A percentile compares a stretch with the other conserved stretches of the same genome.
Conservation (phyloP, 2,329 filamentous ascomycete species). For the Xenoacremonium recifei region DNA sequence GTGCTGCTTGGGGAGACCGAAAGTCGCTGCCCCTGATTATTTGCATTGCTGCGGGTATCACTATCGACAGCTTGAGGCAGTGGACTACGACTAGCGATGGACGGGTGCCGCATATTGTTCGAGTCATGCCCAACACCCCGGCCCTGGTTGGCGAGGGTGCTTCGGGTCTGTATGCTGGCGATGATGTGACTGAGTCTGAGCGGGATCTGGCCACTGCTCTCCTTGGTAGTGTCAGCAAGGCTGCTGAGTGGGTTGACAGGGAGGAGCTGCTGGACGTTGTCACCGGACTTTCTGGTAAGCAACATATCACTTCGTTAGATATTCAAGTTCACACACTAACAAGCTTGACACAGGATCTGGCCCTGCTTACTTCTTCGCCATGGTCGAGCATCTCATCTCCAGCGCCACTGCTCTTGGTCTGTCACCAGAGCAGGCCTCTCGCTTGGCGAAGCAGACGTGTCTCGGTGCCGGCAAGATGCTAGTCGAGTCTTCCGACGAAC, state of each 20-base stretch:
- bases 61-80: conserved; percentile 39
- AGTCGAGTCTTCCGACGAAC: conserved; percentile 43
- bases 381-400: conserved; percentile 50
- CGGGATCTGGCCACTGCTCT: conserved; percentile 41
- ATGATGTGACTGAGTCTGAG: conserved; percentile 41
- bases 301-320: not conserved
- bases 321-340: not conserved
- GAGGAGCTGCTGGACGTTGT: conserved; percentile 51
- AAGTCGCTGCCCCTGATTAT: conserved; percentile 41
- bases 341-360: conserved; percentile 39
- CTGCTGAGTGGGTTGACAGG: conserved; percentile 48
- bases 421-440: conserved; percentile 46
- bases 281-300: conserved; percentile 47
- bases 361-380: conserved; percentile 52
- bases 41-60: conserved; percentile 50
- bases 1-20: conserved; percentile 34
- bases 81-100: conserved; percentile 41
- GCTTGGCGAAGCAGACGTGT: conserved; percentile 49
- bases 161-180: conserved; percentile 44
- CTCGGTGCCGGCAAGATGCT: conserved; percentile 52
- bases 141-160: conserved; percentile 50
- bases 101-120: conserved; percentile 42
- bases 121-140: conserved; percentile 54
- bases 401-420: conserved; percentile 44
- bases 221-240: conserved; percentile 45